Base-by-base conservation (phyloP, 2,329 filamentous ascomycete species). In the Hypomyces rosellus region DNA sequence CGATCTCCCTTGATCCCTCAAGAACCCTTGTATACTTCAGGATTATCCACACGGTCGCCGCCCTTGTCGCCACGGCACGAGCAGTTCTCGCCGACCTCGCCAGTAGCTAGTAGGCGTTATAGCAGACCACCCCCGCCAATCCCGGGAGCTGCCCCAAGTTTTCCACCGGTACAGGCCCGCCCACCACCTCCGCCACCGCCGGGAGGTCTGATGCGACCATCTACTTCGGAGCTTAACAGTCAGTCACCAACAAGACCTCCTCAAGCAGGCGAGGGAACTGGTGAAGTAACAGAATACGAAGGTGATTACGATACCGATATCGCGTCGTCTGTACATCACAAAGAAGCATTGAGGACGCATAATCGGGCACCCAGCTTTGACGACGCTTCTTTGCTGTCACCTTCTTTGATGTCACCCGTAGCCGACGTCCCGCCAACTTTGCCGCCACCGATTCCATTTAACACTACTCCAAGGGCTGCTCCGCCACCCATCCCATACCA, bases 281-380 rank as follows among this genome's bases (percentile, higher is more conserved):
- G 82, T 22, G 90, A 95, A 61, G 79, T 89, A 34, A 95, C 89
- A 0, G 92, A 96, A 63, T 97, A 97, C 63, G 93, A 99, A 64
- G 93, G 92, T 6, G 93, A 97, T 63, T 97, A 97, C 65, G 93
- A 97, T 60, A 97, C 93, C 6, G 93, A 97, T 65, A 97, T 97
- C 63, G 91, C 87, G 2, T 89, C 91, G n/a, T 86, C 89, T 9
- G 89, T 82, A n/a, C 89, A 88, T 50, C 89, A 96, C 68, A 96
- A 95, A 69, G 92, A 96, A 70, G 91, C 92, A 1, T 69, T 97
- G 54, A 95, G 92, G 66, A 74, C 88, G 8, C 89, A 95, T 66
- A 81, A 78, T 7, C 81, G 86, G 48, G 88, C 92, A 42, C 81
- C 85, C 6, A 95, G 88, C 63, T 64, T 87, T 48, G 89, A 95